These are phyloP conservation scores for Tylopilus orsonianus DNA, from an alignment of 1,284 basidiomycete species.

Conservation along the genomic window DNA sequence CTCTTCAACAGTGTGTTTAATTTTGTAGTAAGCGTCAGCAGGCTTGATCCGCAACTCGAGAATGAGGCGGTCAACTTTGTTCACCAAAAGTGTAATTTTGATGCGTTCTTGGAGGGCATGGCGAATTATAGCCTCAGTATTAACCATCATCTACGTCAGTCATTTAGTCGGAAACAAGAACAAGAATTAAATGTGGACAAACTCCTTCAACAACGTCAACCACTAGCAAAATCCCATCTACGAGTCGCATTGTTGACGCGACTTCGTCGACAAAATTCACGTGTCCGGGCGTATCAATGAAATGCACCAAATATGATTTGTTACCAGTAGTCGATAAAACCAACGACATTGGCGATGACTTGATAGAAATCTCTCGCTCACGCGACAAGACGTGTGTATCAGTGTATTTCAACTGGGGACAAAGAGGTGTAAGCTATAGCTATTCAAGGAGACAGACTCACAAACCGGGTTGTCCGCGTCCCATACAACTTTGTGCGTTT, in stretches of 20 bases:
- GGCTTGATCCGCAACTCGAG: slow-evolving; percentile 96
- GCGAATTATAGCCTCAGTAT: slow-evolving; percentile 82
- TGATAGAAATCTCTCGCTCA: slow-evolving; percentile 90
- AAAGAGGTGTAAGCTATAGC: slow-evolving; percentile 19
- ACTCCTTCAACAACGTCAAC: slow-evolving; percentile 97
- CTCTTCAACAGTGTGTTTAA: slow-evolving; percentile 98
- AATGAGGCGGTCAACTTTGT: slow-evolving; percentile 97
- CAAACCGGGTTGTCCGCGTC: slow-evolving; percentile 84
- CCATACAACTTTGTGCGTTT: slow-evolving; percentile 95
- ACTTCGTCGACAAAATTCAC: slow-evolving; percentile 98
- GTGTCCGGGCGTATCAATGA: slow-evolving; percentile 98
- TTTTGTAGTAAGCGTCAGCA: slow-evolving; percentile 96
- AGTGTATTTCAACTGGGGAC: slow-evolving; percentile 79
- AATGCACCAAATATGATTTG: slow-evolving; percentile 91
- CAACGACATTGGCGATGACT: slow-evolving; percentile 95
- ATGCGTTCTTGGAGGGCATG: slow-evolving; percentile 87
- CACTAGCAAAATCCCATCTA: slow-evolving; percentile 93
- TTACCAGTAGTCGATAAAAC: slow-evolving; percentile 84
- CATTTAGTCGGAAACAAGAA: slow-evolving; percentile 12
- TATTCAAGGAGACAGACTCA: slow-evolving; percentile 23
- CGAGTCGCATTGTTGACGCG: slow-evolving; percentile 81
- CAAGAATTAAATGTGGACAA: slow-evolving; percentile 31
- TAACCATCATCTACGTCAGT: slow-evolving; percentile 77
- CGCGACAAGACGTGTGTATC: slow-evolving; percentile 92
- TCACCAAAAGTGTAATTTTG: slow-evolving; percentile 92